Conservation (phyloP, 2,329 filamentous ascomycete species). For the Aspergillus ibericus region DNA sequence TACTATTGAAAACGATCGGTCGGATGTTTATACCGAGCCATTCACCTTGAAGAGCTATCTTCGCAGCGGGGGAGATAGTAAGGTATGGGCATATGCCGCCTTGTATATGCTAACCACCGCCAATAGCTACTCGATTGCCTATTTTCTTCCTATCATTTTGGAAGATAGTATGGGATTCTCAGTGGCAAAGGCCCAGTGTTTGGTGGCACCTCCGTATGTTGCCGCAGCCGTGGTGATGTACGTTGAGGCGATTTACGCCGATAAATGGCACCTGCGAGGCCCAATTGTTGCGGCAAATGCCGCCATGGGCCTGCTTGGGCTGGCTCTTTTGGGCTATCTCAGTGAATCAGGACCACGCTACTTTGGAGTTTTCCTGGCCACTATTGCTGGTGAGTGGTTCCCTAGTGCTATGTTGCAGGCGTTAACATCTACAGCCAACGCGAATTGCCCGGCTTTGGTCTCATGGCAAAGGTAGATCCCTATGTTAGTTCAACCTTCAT, state of each 20-base stretch:
- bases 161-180: slow-evolving; percentile 62
- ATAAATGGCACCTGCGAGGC: slow-evolving; percentile 64
- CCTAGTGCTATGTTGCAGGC: neutral
- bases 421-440: neutral
- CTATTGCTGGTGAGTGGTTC: slow-evolving; percentile 66
- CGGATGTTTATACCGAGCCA: slow-evolving; percentile 50
- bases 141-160: slow-evolving; percentile 77
- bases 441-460: slow-evolving; percentile 54
- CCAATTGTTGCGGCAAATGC: slow-evolving; percentile 66
- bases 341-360: slow-evolving; percentile 58
- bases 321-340: slow-evolving; percentile 69
- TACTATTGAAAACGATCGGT: slow-evolving; percentile 54
- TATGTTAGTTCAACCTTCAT: too few relatives aligned
- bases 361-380: slow-evolving; percentile 70
- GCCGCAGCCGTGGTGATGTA: slow-evolving; percentile 73
- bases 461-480: slow-evolving; percentile 66
- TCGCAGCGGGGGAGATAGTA: slow-evolving; percentile 49
- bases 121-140: slow-evolving; percentile 74
- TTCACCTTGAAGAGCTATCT: slow-evolving; percentile 53
- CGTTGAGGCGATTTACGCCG: slow-evolving; percentile 58
- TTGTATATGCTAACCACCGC: slow-evolving; percentile 62
- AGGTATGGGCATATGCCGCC: slow-evolving; percentile 57
- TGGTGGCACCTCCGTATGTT: slow-evolving; percentile 68
- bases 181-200: slow-evolving; percentile 65
- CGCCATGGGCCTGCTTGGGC: slow-evolving; percentile 63